Evolutionary conservation across 2,329 filamentous ascomycete species (phyloP).

Genomic region (Colletotrichum lentis): DNA sequence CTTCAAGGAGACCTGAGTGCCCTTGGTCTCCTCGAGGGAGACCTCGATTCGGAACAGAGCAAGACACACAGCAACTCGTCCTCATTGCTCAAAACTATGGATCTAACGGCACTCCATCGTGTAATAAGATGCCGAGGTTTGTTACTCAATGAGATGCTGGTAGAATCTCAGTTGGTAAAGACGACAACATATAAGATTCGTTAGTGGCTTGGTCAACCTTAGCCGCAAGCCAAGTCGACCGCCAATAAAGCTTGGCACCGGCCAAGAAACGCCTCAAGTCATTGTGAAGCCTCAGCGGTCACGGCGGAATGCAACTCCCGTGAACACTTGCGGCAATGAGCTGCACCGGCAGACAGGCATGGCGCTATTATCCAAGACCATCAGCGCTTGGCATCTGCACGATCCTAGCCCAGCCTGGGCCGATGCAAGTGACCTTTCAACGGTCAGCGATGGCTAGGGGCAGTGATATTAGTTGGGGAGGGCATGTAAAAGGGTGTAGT

Average conservation of each 20-base stretch:
- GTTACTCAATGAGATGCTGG: too few relatives aligned
- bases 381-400: not conserved
- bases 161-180: not conserved
- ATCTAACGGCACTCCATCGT: not conserved
- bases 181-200: not conserved
- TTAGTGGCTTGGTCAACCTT: not conserved
- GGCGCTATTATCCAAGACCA: not conserved
- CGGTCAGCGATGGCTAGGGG: too few relatives aligned
- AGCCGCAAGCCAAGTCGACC: not conserved
- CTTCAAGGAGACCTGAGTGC: slow-evolving; percentile 47
- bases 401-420: not conserved
- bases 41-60: slow-evolving; percentile 55
- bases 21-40: slow-evolving; percentile 54
- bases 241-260: not conserved
- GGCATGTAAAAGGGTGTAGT: too few relatives aligned
- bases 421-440: too few relatives aligned
- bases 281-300: not conserved
- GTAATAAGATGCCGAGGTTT: too few relatives aligned
- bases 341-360: slow-evolving; percentile 7
- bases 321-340: not conserved
- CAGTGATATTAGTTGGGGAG: too few relatives aligned
- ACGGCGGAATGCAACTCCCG: slow-evolving; percentile 6
- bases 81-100: not conserved
- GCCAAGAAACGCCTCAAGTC: slow-evolving; percentile 5
- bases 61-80: not conserved